Conservation (phyloP, 306 rosid genomes). For the barrel medic (Medicago truncatula) region MtrunA17r5.0-ANR NC_053045.1:11013501-11014000, state of each 20-base stretch:
- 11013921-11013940: conserved; percentile 30
- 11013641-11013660: conserved; percentile 46
- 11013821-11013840: conserved; percentile 45
- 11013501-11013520: conserved; percentile 46
- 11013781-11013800: neutral
- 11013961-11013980: neutral
- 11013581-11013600: conserved; percentile 43
- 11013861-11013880: conserved; percentile 33
- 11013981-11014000: neutral
- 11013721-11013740: neutral
- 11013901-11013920: conserved; percentile 29
- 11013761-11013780: neutral
- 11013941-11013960: neutral
- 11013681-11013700: neutral
- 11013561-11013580: conserved; percentile 20
- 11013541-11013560: conserved; percentile 31
- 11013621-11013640: conserved; percentile 21
- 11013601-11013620: neutral
- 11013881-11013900: conserved; percentile 38
- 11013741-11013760: conserved; percentile 11
- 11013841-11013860: conserved; percentile 23
- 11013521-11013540: conserved; percentile 36
- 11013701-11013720: neutral
- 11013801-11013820: conserved; percentile 13
- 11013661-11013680: conserved; percentile 38